Conservation (phyloP, 192 early-diverging fungal genomes). For the Chytriomyces sp. region DNA sequence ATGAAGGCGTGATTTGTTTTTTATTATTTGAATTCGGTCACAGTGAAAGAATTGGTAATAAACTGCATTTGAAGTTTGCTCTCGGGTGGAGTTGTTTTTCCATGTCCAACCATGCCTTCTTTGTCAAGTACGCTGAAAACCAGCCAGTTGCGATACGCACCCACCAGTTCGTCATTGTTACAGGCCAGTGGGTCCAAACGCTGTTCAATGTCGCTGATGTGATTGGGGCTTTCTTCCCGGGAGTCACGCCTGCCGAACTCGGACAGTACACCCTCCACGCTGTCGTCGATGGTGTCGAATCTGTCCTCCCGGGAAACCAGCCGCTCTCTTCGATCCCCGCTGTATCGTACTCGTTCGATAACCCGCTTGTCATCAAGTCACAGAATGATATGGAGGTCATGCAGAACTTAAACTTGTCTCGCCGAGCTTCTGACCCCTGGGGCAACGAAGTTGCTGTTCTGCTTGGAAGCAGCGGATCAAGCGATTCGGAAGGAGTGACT, state of each 20-base stretch:
- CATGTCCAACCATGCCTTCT: conserved; percentile 9
- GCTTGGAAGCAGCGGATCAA: background rate
- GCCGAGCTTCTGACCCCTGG: conserved; percentile 1
- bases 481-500: background rate
- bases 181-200: background rate
- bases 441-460: conserved; percentile 7
- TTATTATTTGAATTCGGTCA: too few relatives aligned
- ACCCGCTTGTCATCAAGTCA: background rate
- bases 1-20: too few relatives aligned
- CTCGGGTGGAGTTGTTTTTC: background rate
- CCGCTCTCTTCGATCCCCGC: background rate
- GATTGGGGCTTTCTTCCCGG: background rate
- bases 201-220: conserved; percentile 8
- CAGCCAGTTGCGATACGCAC: background rate
- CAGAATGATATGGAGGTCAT: background rate
- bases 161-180: background rate
- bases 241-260: background rate
- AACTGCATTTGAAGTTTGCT: background rate
- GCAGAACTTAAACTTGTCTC: background rate
- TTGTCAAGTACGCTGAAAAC: background rate
- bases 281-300: conserved; percentile 4
- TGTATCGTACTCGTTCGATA: background rate
- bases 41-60: conserved; percentile 1
- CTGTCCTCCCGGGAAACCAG: background rate
- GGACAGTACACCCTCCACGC: background rate